Conservation (phyloP, 2,329 filamentous ascomycete genomes). For the Colletotrichum neosansevieriae region DNA sequence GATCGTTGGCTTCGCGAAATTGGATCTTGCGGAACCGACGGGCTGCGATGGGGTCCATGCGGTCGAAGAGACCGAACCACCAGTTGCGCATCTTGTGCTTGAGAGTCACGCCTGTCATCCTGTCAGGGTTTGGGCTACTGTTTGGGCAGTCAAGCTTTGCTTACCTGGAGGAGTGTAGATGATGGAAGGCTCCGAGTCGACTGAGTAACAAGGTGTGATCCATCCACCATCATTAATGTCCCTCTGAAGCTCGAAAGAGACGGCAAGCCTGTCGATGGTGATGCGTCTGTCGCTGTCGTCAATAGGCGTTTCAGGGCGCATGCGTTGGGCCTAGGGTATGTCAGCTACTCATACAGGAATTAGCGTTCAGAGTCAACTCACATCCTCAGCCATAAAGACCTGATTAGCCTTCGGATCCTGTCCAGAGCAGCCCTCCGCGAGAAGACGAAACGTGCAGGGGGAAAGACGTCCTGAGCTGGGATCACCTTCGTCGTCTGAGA, state of each 20-base stretch:
- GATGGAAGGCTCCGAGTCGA: conserved; percentile 39
- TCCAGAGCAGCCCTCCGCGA: conserved; percentile 51
- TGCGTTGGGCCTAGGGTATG: conserved; percentile 23
- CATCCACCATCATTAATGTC: conserved; percentile 41
- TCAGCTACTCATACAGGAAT: neutral
- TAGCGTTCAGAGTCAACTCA: conserved; percentile 15
- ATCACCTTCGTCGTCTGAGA: conserved; percentile 57
- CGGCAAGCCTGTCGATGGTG: conserved; percentile 23
- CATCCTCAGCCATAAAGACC: conserved; percentile 42
- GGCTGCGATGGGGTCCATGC: conserved; percentile 39
- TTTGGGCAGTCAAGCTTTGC: neutral
- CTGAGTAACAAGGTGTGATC: conserved; percentile 39
- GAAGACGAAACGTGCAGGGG: conserved; percentile 55
- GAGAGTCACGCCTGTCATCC: conserved; percentile 20
- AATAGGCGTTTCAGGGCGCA: conserved; percentile 32
- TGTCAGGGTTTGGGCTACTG: neutral
- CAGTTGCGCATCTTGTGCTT: conserved; percentile 39
- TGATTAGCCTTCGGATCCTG: conserved; percentile 44
- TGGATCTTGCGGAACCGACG: conserved; percentile 35
- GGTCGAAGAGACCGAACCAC: conserved; percentile 39
- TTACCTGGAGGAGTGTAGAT: conserved; percentile 36
- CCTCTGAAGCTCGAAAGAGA: conserved; percentile 42
- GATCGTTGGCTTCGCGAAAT: conserved; percentile 23
- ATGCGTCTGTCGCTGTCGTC: conserved; percentile 4
- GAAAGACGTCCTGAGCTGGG: conserved; percentile 52